phyloP scores from a whole-genome alignment of 306 rosid species.

The Castanea mollissima region DNA sequence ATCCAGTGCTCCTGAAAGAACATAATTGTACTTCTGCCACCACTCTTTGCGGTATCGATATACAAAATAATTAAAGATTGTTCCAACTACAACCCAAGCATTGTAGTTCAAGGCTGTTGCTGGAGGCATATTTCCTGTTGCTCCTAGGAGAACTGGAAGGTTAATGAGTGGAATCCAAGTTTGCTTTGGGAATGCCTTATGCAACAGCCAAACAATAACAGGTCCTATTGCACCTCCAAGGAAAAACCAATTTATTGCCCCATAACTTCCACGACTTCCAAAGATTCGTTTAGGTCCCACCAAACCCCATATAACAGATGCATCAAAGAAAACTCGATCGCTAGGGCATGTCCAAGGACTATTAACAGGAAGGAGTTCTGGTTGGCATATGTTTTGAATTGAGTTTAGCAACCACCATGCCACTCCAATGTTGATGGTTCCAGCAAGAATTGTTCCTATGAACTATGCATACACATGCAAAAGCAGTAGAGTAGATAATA shows the following conservation, averaged over 20 bases:
- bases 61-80: slow-evolving; percentile 69
- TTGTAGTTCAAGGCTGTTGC: slow-evolving; percentile 83
- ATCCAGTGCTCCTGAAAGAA: slow-evolving; percentile 78
- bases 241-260: slow-evolving; percentile 78
- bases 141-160: slow-evolving; percentile 83
- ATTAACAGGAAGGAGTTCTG: slow-evolving; percentile 42
- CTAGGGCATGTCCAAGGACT: slow-evolving; percentile 84
- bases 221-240: slow-evolving; percentile 82
- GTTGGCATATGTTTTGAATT: slow-evolving; percentile 53
- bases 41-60: slow-evolving; percentile 70
- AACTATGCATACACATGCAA: slow-evolving; percentile 37
- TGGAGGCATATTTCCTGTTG: slow-evolving; percentile 71
- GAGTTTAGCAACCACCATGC: slow-evolving; percentile 74
- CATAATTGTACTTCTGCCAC: slow-evolving; percentile 91
- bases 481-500: not conserved
- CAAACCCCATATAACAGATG: slow-evolving; percentile 84
- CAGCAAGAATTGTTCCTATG: slow-evolving; percentile 77
- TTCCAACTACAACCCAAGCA: slow-evolving; percentile 65
- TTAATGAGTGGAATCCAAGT: slow-evolving; percentile 75
- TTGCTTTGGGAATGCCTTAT: slow-evolving; percentile 63
- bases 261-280: slow-evolving; percentile 58
- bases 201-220: slow-evolving; percentile 59
- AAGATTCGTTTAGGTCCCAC: slow-evolving; percentile 71
- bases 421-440: slow-evolving; percentile 66
- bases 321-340: slow-evolving; percentile 76